Evolutionary conservation across 495 filamentous ascomycete genomes (phyloP).

Genomic region (Annulohypoxylon maeteangense): DNA sequence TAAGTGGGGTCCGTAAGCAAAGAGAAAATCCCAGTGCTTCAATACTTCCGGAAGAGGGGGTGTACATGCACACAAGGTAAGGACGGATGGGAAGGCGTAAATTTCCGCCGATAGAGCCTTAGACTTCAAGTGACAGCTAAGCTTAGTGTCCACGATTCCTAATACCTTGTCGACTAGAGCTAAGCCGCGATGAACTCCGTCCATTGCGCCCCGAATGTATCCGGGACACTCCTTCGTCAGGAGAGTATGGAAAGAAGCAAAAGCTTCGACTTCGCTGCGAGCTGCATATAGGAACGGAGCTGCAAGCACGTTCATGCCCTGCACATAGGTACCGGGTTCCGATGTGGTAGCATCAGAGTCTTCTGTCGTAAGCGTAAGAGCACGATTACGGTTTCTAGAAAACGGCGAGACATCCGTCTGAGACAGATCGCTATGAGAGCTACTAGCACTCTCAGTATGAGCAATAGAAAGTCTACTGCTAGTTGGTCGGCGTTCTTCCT

Average conservation of each 20-base stretch:
- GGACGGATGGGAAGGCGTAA: slow-evolving; percentile 96
- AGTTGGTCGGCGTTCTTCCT: slow-evolving; percentile 57
- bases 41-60: slow-evolving; percentile 96
- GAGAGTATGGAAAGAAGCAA: slow-evolving; percentile 88
- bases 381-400: slow-evolving; percentile 61
- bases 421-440: slow-evolving; percentile 47
- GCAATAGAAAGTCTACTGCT: slow-evolving; percentile 51
- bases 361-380: slow-evolving; percentile 67
- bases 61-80: slow-evolving; percentile 95
- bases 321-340: slow-evolving; percentile 88
- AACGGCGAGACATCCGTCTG: slow-evolving; percentile 55
- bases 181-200: slow-evolving; percentile 92
- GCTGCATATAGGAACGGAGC: slow-evolving; percentile 97
- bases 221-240: slow-evolving; percentile 90
- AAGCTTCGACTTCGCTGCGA: slow-evolving; percentile 93
- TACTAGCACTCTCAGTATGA: slow-evolving; percentile 47
- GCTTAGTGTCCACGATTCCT: slow-evolving; percentile 87
- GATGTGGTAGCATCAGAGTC: slow-evolving; percentile 63
- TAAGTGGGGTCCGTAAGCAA: slow-evolving; percentile 92
- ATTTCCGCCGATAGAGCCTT: slow-evolving; percentile 92
- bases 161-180: slow-evolving; percentile 91
- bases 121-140: slow-evolving; percentile 81
- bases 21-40: slow-evolving; percentile 96
- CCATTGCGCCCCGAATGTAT: slow-evolving; percentile 96
- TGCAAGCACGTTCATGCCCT: slow-evolving; percentile 99